Percentiles rank a stretch among this genome's conserved stretches.
Conservation (phyloP, 345 rosid species). For the Hibiscus syriacus region DNA sequence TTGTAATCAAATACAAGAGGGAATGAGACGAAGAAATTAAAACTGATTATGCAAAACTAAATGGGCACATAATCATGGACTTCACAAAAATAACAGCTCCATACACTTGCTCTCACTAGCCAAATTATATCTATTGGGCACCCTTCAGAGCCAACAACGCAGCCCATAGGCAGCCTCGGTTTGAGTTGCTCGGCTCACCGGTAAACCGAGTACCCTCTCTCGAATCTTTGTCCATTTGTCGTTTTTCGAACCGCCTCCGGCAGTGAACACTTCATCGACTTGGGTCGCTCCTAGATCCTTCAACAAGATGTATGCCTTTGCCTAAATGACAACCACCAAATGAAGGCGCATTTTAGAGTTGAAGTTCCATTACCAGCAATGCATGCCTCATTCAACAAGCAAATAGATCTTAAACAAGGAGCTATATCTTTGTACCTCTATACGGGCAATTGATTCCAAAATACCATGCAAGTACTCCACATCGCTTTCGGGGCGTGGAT, state of each 20-base stretch:
- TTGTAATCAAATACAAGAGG: too few species aligned
- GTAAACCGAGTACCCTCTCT: slow-evolving; percentile 62
- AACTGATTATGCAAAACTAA: too few species aligned
- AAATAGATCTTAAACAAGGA: not conserved
- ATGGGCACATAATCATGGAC: too few species aligned
- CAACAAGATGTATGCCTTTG: slow-evolving; percentile 57
- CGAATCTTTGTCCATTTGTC: slow-evolving; percentile 76
- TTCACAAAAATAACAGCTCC: too few species aligned
- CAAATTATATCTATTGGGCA: slow-evolving; percentile 13
- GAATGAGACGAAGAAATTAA: too few species aligned
- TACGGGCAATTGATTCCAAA: slow-evolving; percentile 80
- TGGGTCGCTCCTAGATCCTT: slow-evolving; percentile 78
- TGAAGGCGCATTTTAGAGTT: not conserved
- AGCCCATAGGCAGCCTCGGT: slow-evolving; percentile 96
- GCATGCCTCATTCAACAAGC: not conserved
- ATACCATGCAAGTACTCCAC: slow-evolving; percentile 84
- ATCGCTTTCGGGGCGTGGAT: slow-evolving; percentile 74
- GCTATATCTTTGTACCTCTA: slow-evolving; percentile 45
- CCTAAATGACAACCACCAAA: slow-evolving; percentile 30
- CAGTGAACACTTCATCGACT: slow-evolving; percentile 72
- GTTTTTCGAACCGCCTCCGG: slow-evolving; percentile 86
- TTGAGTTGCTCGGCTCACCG: slow-evolving; percentile 56
- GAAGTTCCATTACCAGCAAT: too few species aligned
- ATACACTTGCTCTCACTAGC: not conserved
- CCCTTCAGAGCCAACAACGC: slow-evolving; percentile 76